A percentile compares a stretch with the other conserved stretches of the same genome.
Conservation (phyloP, 2,329 filamentous ascomycete genomes). For the Fusarium graminum region DNA sequence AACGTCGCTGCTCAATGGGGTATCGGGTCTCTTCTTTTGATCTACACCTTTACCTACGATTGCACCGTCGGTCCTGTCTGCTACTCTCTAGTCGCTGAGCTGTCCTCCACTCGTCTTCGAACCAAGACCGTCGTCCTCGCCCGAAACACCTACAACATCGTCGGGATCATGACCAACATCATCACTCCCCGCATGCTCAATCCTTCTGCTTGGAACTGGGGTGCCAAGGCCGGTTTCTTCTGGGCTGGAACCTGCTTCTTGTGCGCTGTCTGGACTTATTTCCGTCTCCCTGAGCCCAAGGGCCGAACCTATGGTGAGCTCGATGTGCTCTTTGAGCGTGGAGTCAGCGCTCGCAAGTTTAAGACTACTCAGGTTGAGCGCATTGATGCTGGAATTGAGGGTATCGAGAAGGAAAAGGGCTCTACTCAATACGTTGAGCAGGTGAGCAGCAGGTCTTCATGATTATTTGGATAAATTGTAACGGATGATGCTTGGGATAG, state of each 20-base stretch:
- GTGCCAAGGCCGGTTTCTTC: conserved; percentile 62
- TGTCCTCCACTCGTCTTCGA: conserved; percentile 61
- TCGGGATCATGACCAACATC: conserved; percentile 61
- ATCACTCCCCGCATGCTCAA: conserved; percentile 63
- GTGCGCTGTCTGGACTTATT: conserved; percentile 64
- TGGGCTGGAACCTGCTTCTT: conserved; percentile 60
- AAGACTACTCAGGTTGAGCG: conserved; percentile 50
- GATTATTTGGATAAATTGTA: neutral
- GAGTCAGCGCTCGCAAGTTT: conserved; percentile 59
- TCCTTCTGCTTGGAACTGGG: conserved; percentile 61
- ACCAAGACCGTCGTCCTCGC: conserved; percentile 62
- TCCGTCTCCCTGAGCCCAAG: conserved; percentile 67
- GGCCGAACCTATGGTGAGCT: conserved; percentile 68
- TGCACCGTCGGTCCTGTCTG: conserved; percentile 69
- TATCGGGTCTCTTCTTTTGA: conserved; percentile 60
- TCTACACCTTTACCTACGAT: conserved; percentile 61
- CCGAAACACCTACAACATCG: conserved; percentile 63
- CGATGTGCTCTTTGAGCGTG: conserved; percentile 65
- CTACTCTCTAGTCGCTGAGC: conserved; percentile 80
- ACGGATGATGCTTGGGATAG: neutral
- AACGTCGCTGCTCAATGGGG: conserved; percentile 62
- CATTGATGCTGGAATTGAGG: conserved; percentile 40
- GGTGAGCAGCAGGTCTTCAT: conserved; percentile 7
- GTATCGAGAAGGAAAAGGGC: conserved; percentile 42
- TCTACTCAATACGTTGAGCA: conserved; percentile 30